Conservation (phyloP, 139 green algal genomes). For the Chlorella sp. region DNA sequence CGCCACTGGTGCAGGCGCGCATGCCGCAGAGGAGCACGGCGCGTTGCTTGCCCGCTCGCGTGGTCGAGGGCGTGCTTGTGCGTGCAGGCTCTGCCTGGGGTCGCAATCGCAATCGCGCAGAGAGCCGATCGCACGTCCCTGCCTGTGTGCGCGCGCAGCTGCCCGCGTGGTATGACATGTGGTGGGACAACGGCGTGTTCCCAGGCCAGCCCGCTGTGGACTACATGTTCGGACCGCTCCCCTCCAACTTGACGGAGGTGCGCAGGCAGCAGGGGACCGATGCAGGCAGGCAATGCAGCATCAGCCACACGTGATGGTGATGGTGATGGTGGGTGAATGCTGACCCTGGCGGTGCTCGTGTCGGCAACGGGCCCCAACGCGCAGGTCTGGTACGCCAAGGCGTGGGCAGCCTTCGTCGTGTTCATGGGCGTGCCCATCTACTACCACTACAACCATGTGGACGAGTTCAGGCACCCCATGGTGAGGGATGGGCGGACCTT, state of each 20-base stretch:
- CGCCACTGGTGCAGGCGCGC: neutral
- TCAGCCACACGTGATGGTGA: too few relatives aligned
- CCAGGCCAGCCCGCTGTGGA: constrained; percentile 35
- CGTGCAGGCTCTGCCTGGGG: neutral
- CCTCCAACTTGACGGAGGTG: constrained; percentile 33
- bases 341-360: too few relatives aligned
- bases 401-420: constrained; percentile 6
- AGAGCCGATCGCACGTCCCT: neutral
- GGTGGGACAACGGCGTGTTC: constrained; percentile 53
- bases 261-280: neutral
- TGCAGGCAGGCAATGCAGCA: too few relatives aligned
- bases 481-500: too few relatives aligned
- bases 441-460: constrained; percentile 15
- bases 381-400: constrained; percentile 21
- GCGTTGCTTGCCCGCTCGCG: too few relatives aligned
- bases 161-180: constrained; percentile 46
- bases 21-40: neutral
- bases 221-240: constrained; percentile 30
- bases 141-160: constrained; percentile 19
- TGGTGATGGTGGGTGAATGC: neutral
- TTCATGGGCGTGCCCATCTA: constrained; percentile 16
- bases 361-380: too few relatives aligned
- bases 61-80: neutral
- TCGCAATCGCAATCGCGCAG: neutral
- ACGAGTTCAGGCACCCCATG: constrained; percentile 23